Conservation (phyloP, 139 green algal species). For the Trebouxia sp. region DNA sequence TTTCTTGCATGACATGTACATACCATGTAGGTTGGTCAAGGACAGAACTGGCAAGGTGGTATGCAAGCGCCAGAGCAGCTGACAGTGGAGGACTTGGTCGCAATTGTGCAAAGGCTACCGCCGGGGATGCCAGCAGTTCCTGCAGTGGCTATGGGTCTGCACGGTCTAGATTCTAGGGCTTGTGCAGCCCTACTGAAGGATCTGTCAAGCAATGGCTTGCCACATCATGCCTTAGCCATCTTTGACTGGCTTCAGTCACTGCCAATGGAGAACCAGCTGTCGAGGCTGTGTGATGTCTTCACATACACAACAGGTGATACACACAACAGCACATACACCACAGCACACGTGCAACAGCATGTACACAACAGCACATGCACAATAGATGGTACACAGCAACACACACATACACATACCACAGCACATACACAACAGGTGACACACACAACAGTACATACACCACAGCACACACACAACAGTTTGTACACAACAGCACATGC, state of each 20-base stretch:
- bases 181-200: conserved; percentile 82
- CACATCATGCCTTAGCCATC: conserved; percentile 62
- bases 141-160: conserved; percentile 53
- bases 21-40: neutral
- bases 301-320: conserved; percentile 78
- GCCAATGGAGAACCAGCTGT: conserved; percentile 49
- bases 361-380: no score
- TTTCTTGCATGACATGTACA: no score
- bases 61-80: conserved; percentile 17
- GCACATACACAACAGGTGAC: no score
- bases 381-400: no score
- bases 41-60: neutral
- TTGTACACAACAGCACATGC: no score
- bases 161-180: conserved; percentile 71
- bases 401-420: no score
- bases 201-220: conserved; percentile 50
- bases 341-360: neutral
- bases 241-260: conserved; percentile 82
- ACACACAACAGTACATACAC: neutral
- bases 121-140: conserved; percentile 44
- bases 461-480: no score
- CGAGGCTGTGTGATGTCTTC: conserved; percentile 78
- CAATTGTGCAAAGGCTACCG: conserved; percentile 52
- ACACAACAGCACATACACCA: neutral
- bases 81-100: conserved; percentile 67